These are phyloP conservation scores for Thelonectria rubi DNA, from an alignment of 2,329 filamentous ascomycete genomes.

Conservation along the genomic window DNA sequence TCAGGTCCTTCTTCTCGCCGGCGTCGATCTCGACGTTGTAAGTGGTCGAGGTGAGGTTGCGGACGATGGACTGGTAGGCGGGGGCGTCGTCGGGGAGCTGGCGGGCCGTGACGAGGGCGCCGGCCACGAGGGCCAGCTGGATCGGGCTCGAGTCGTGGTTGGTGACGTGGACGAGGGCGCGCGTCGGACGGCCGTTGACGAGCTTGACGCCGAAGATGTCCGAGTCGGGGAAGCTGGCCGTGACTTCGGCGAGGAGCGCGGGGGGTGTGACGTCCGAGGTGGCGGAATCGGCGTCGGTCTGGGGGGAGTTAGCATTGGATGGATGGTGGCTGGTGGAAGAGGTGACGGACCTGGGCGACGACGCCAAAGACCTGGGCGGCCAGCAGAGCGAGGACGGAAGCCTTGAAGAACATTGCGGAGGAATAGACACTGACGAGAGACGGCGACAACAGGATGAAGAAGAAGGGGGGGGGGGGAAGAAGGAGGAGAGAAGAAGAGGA, in stretches of 20 bases:
- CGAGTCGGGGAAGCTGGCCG: constrained; percentile 70
- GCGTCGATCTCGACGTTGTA: constrained; percentile 79
- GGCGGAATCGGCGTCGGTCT: constrained; percentile 35
- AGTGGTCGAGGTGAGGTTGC: constrained; percentile 82
- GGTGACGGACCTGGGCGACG: constrained; percentile 67
- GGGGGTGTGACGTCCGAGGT: constrained; percentile 36
- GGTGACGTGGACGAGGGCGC: constrained; percentile 81
- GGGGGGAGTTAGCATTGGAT: neutral
- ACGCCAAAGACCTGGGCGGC: constrained; percentile 74
- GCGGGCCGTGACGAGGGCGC: constrained; percentile 71
- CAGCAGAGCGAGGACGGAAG: constrained; percentile 76
- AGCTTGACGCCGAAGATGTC: constrained; percentile 96
- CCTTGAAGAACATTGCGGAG: constrained; percentile 74
- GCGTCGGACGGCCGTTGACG: constrained; percentile 88
- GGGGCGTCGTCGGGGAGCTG: constrained; percentile 57
- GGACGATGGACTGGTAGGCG: constrained; percentile 68
- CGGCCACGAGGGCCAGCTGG: constrained; percentile 78
- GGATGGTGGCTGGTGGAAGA: constrained; percentile 5
- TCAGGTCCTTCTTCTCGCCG: constrained; percentile 78
- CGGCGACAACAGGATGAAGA: constrained; percentile 16
- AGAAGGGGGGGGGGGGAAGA: constrained; percentile 15
- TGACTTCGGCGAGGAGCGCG: constrained; percentile 68
- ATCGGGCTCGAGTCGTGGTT: constrained; percentile 85
- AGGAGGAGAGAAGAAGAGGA: constrained; percentile 20
- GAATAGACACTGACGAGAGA: constrained; percentile 19